These are phyloP conservation scores for Maudiozyma saulgeensis DNA, from an alignment of 805 yeast species.

Conservation along the genomic window DNA sequence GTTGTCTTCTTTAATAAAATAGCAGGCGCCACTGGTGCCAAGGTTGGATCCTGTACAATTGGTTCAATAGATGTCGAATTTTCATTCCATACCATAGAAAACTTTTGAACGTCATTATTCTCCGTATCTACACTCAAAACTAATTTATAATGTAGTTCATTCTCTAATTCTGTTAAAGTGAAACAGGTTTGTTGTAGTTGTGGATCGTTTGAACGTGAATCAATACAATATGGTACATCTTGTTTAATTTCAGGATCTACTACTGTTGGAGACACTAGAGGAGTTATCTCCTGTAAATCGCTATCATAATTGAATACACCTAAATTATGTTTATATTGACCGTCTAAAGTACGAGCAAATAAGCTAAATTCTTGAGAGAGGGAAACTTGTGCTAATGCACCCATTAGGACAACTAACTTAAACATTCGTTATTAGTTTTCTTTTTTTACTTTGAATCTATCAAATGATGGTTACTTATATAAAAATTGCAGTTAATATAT, in stretches of 20 bases:
- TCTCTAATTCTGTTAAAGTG: conserved; percentile 13
- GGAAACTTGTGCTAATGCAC: neutral
- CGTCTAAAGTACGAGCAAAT: neutral
- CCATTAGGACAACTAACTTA: neutral
- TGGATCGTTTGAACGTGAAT: conserved; percentile 10
- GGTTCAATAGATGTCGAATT: conserved; percentile 13
- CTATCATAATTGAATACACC: neutral
- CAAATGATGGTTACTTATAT: no score
- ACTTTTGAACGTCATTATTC: conserved; percentile 9
- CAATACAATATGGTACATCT: conserved; percentile 15
- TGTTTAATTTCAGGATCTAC: neutral
- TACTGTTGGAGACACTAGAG: neutral
- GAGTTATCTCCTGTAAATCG: neutral
- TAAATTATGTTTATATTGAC: neutral
- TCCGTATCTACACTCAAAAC: conserved; percentile 10
- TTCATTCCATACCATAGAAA: conserved; percentile 15
- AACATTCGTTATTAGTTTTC: neutral
- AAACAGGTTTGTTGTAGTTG: conserved; percentile 13
- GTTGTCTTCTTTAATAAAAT: conserved; percentile 21
- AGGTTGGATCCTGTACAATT: conserved; percentile 7
- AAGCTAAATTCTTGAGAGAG: neutral
- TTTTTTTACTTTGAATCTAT: no score
- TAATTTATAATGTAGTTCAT: conserved; percentile 20
- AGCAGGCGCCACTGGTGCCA: conserved; percentile 17
- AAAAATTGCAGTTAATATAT: no score